These are phyloP conservation scores for Fomitopsis pinicola DNA, from an alignment of 1,284 basidiomycete species.

Conservation along the genomic window DNA sequence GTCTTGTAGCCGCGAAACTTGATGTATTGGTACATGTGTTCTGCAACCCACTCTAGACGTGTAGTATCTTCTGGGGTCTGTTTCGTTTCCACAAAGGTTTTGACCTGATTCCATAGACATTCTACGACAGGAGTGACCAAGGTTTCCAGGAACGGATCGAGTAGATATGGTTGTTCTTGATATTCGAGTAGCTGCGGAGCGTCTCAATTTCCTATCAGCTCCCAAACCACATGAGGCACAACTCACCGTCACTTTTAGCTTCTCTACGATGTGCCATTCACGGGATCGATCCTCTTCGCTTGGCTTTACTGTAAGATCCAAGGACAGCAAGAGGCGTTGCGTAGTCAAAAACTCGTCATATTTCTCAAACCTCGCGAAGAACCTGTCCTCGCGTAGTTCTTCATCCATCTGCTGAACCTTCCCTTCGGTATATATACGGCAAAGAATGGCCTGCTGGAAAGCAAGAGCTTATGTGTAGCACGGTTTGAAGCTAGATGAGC, in stretches of 20 bases:
- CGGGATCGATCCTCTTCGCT: conserved; percentile 43
- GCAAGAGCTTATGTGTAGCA: too few relatives aligned
- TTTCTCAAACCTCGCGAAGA: conserved; percentile 58
- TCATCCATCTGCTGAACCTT: conserved; percentile 25
- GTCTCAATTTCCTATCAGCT: background rate
- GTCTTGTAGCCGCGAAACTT: conserved; percentile 93
- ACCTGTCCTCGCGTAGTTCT: conserved; percentile 32
- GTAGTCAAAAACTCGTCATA: conserved; percentile 51
- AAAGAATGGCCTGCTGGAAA: too few relatives aligned
- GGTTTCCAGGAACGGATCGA: conserved; percentile 92
- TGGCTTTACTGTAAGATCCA: conserved; percentile 44
- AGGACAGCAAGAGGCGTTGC: conserved; percentile 48
- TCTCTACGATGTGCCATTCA: conserved; percentile 35
- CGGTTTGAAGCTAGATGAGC: too few relatives aligned
- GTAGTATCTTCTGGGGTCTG: conserved; percentile 30
- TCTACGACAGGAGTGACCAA: conserved; percentile 79
- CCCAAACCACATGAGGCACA: background rate
- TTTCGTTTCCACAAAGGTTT: conserved; percentile 34
- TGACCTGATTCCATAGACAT: conserved; percentile 58
- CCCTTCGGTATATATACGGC: background rate
- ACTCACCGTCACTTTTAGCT: conserved; percentile 43
- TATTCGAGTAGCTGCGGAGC: conserved; percentile 75
- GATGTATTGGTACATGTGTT: conserved; percentile 78
- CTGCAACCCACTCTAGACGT: conserved; percentile 53
- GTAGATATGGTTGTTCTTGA: conserved; percentile 89